These are phyloP conservation scores for Fistulinella staudtii DNA, from an alignment of 1,284 basidiomycete species.

Conservation along the genomic window DNA sequence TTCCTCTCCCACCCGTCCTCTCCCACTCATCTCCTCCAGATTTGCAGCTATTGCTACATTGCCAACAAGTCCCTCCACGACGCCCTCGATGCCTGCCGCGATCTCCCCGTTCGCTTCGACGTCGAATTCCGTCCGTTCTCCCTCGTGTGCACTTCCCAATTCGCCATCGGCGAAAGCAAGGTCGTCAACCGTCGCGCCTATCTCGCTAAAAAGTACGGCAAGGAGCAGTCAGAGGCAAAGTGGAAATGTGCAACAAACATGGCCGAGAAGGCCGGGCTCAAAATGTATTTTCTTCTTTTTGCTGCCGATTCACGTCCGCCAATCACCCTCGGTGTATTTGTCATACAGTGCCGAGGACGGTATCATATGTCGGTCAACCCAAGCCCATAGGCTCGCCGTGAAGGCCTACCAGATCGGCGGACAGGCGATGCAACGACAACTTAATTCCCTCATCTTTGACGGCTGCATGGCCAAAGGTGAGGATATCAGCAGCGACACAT, in stretches of 20 bases:
- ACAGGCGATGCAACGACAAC: constrained; percentile 54
- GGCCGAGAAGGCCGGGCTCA: constrained; percentile 59
- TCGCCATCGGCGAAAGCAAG: constrained; percentile 43
- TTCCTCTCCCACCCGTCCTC: constrained; percentile 2
- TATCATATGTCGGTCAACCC: constrained; percentile 58
- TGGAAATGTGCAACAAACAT: constrained; percentile 45
- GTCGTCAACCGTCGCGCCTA: constrained; percentile 35
- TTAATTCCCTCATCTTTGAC: constrained; percentile 60
- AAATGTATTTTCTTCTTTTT: constrained; percentile 51
- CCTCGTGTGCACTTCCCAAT: constrained; percentile 48
- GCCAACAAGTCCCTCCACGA: constrained; percentile 66
- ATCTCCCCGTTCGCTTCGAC: constrained; percentile 64
- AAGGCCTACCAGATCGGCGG: constrained; percentile 71
- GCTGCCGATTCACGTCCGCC: neutral
- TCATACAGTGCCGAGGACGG: constrained; percentile 51
- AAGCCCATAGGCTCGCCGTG: constrained; percentile 68
- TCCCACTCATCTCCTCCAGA: constrained; percentile 36
- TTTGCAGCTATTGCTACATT: constrained; percentile 73
- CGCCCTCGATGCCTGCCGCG: constrained; percentile 58
- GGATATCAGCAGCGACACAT: constrained; percentile 57
- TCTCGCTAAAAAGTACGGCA: constrained; percentile 52
- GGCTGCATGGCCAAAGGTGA: constrained; percentile 61
- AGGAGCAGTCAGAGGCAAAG: constrained; percentile 50
- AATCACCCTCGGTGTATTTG: neutral
- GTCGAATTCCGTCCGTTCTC: constrained; percentile 74